Evolutionary conservation across 1,139 yeast species (phyloP), one percentile per base, ranked within the genome.

Genomic region (Pneumocystis canis): DNA sequence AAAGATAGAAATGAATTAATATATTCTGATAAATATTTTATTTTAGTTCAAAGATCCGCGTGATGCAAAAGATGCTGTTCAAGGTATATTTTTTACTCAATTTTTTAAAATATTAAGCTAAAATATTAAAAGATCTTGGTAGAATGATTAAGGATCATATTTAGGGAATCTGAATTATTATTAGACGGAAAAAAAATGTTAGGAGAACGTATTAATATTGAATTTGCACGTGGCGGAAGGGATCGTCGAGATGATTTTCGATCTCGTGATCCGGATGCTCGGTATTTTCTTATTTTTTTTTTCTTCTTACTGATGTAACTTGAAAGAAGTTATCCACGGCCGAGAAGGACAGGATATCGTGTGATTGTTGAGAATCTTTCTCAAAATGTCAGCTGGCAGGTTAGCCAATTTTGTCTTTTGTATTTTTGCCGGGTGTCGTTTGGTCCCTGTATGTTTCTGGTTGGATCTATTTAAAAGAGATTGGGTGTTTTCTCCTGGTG

Each of bases 131-230:
- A 35, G 63, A 37, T 47, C 69, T 58, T 58, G 62, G 53, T 61
- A 62, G 62, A 67, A 62, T 58, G 68, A 65, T 30, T 67, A 66
- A 25, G 69, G 5, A 54, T 59, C 20, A 18, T 33, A 37, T 59
- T 18, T 20, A 3, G 65, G 63, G 68, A 64, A 25, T 66, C 59
- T 69, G 68, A 64, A 67, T 66, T 65, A 67, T 67, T 41, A 66
- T 64, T 62, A 71, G 69, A 74, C 65, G 74, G 74, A 64, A 69
- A 72, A 63, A 71, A 70, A 35, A 70, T 71, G 67, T 69, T 70
- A 63, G 77, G 77, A 64, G 71, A 71, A 64, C 66, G 61, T 14
- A 59, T 76, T 59, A 67, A 65, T 54, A 73, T 75, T 60, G 77
- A 75, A 67, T 70, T 70, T 63, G 75, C 77, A 39, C 70, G 70